Evolutionary conservation across 495 filamentous ascomycete species (phyloP), one percentile per base, ranked within the genome.

Genomic region (Penicillium longicatenatum): DNA sequence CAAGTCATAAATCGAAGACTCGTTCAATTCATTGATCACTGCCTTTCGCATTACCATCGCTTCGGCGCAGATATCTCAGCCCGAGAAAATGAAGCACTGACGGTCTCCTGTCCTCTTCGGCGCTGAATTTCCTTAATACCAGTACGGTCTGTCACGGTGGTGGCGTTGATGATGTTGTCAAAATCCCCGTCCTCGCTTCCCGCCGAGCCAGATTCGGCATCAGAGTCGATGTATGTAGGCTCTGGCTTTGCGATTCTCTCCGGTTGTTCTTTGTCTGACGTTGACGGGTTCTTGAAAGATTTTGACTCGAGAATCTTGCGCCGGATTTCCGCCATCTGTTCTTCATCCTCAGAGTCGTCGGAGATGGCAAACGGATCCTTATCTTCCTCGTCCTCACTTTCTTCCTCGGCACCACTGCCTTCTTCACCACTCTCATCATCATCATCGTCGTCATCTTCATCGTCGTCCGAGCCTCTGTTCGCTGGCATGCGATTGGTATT

Each of bases 291-390:
- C 41, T 89, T 77, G 61, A 97, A 98, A 0, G 90, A 80, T 61
- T 92, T 96, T 4, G 93, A 97, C 2, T 83, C 86, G 3, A 98
- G 79, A 20, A 97, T 90, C 62, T 89, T 87, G 41, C 85, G 85
- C 39, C 94, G 80, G 26, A 98, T 85, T 61, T 94, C 92, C 41
- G 91, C 93, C 90, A 97, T 97, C 66, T 95, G 89, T 46, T 91
- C 90, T 63, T 95, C 89, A 14, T 89, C 87, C 11, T 90, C 86
- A 6, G 88, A 87, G 42, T 91, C 87, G 43, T 93, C 81, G 35
- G 89, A 89, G 39, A 93, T 83, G 21, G 84, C 88, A 55, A 86
- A 90, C 1, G 85, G 86, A 62, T 93, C 86, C 63, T 74, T 82
- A 41, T 80, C 75, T 33, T 74, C 69, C 9, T 75, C 78, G 9